Evolutionary conservation across 331 rosid species (phyloP).

Genomic region (Cydonia oblonga): DNA sequence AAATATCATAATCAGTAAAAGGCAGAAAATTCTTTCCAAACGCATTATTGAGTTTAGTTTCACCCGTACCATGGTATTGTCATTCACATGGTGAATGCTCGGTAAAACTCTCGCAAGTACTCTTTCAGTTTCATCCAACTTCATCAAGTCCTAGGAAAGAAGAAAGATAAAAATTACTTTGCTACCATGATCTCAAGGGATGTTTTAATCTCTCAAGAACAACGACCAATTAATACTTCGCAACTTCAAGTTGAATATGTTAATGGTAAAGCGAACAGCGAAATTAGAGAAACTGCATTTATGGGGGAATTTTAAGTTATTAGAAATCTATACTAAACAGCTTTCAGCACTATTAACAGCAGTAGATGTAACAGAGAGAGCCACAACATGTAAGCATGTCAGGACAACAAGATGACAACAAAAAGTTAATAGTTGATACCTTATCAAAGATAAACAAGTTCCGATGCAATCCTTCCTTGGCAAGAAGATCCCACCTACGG

Average conservation of each 20-base stretch:
- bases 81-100: conserved; percentile 68
- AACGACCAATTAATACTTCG: background rate
- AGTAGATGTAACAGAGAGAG: background rate
- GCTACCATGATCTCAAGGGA: background rate
- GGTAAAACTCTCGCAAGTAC: conserved; percentile 53
- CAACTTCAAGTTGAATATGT: conserved; percentile 6
- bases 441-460: conserved; percentile 63
- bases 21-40: background rate
- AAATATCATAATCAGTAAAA: background rate
- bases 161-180: background rate
- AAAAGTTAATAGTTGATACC: conserved; percentile 24
- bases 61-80: conserved; percentile 47
- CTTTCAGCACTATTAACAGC: background rate
- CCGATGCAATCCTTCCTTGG: conserved; percentile 39
- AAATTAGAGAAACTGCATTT: conserved; percentile 1
- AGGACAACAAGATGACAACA: background rate
- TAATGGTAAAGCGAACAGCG: background rate
- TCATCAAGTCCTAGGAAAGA: conserved; percentile 68
- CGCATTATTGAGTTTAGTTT: conserved; percentile 2
- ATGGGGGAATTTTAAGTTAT: background rate
- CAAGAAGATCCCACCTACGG: conserved; percentile 79
- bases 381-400: conserved; percentile 3
- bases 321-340: background rate
- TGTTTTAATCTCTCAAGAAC: conserved; percentile 3
- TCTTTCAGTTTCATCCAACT: conserved; percentile 68